Evolutionary conservation across 257 asterid species (phyloP).

Genomic region (Solanum dulcamara): DNA sequence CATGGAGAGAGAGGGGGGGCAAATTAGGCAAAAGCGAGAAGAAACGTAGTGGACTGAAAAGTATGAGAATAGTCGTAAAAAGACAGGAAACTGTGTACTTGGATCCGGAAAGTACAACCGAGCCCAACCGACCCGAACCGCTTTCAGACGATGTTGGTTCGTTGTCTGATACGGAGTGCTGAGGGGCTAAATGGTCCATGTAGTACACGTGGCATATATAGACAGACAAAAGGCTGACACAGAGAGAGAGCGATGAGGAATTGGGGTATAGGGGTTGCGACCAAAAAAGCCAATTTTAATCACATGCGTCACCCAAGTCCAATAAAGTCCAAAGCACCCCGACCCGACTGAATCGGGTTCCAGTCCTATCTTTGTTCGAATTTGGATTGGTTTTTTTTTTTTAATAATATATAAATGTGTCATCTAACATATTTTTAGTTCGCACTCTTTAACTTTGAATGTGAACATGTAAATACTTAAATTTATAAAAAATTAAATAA

Average conservation of each 20-base stretch:
- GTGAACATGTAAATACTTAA: too few species aligned
- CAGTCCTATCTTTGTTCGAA: neutral
- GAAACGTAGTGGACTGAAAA: slow-evolving; percentile 43
- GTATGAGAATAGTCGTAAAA: neutral
- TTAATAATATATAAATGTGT: too few species aligned
- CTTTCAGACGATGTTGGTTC: neutral
- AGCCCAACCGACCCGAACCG: neutral
- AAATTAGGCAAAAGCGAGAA: neutral
- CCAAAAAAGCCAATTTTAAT: neutral
- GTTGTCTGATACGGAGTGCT: neutral
- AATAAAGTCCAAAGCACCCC: neutral
- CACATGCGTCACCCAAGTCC: neutral
- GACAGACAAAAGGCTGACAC: neutral
- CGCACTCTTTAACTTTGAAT: too few species aligned
- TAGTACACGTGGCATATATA: neutral
- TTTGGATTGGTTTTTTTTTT: neutral
- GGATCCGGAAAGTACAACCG: neutral
- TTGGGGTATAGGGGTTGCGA: neutral
- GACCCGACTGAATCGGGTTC: neutral
- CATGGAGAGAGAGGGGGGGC: slow-evolving; percentile 14
- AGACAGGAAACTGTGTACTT: neutral
- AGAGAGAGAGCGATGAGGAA: neutral
- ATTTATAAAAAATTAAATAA: too few species aligned
- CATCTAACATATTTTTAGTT: too few species aligned
- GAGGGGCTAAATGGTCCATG: neutral